Evolutionary conservation across 73 alveolate genomes (phyloP).

Genomic region (Durusdinium trenchii): DNA sequence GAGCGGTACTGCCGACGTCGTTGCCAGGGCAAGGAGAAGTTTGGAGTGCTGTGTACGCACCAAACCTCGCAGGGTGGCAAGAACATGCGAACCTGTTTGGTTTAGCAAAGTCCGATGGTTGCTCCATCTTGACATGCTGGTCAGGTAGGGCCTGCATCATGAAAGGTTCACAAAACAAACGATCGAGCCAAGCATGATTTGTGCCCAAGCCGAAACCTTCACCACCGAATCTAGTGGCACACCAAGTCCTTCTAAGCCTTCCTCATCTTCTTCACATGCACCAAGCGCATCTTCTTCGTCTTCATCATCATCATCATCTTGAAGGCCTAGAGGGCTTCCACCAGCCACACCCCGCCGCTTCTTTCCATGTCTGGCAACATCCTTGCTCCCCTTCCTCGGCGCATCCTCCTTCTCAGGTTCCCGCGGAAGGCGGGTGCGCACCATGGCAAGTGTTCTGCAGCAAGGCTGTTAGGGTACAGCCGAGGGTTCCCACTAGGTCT

Average conservation of each 20-base stretch:
- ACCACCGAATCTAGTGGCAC: constrained; percentile 56
- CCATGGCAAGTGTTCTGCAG: constrained; percentile 15
- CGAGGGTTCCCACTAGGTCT: too few species aligned
- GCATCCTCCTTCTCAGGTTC: constrained; percentile 1
- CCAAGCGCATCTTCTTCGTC: constrained; percentile 53
- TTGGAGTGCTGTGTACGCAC: constrained; percentile 90
- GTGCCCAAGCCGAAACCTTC: too few species aligned
- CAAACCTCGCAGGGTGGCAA: constrained; percentile 18
- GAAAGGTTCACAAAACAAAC: too few species aligned
- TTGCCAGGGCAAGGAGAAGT: constrained; percentile 92
- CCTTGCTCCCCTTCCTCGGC: constrained; percentile 41
- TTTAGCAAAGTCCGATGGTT: too few species aligned
- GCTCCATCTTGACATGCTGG: too few species aligned
- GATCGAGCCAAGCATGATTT: too few species aligned
- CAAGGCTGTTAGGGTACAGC: too few species aligned
- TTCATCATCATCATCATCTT: too few species aligned
- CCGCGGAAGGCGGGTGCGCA: constrained; percentile 48
- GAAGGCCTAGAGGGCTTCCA: constrained; percentile 21
- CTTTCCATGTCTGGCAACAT: background rate
- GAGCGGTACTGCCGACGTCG: constrained; percentile 90
- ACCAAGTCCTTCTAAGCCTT: constrained; percentile 43
- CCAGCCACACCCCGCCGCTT: constrained; percentile 24
- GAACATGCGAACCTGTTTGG: too few species aligned
- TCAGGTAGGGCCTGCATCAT: too few species aligned
- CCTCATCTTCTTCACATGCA: constrained; percentile 54